These are phyloP conservation scores for Daucus carota DNA, from an alignment of 129 eudicot species.

Conservation along the genomic window DH1_v3.0 NC_030386.2:584501-585000, in stretches of 20 bases:
- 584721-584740: no score
- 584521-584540: no score
- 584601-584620: no score
- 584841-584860: constrained; percentile 24
- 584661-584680: background rate
- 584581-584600: no score
- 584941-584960: background rate
- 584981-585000: no score
- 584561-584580: no score
- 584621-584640: no score
- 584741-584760: constrained; percentile 8
- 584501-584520: constrained; percentile 23
- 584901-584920: constrained; percentile 24
- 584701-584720: no score
- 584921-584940: constrained; percentile 21
- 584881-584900: constrained; percentile 6
- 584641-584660: no score
- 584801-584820: background rate
- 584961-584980: no score
- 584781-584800: background rate
- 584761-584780: background rate
- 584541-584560: no score
- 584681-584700: no score
- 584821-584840: background rate
- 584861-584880: constrained; percentile 30